Evolutionary conservation across 768 basidiomycete genomes (phyloP).

Genomic region (Psilocybe azurescens): DNA sequence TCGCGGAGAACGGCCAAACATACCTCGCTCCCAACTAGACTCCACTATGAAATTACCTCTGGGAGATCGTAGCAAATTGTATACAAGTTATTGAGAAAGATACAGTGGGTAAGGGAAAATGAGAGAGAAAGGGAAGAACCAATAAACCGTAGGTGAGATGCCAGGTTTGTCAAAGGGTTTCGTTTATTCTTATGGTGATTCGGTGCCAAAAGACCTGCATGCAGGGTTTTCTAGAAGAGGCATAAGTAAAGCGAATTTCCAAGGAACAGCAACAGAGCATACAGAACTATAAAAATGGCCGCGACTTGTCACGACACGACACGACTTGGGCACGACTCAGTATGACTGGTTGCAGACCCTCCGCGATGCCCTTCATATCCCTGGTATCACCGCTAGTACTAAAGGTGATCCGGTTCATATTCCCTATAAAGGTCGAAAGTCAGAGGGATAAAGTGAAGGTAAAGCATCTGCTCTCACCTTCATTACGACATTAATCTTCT

Average conservation of each 20-base stretch:
- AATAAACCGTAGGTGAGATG: not conserved
- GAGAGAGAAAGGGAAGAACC: not conserved
- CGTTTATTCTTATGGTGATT: not conserved
- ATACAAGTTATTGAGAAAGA: not conserved
- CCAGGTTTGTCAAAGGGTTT: not conserved
- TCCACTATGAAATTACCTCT: too few relatives aligned
- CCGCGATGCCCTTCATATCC: not conserved
- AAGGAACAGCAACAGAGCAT: not conserved
- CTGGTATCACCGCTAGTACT: too few relatives aligned
- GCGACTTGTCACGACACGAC: too few relatives aligned
- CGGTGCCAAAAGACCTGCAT: not conserved
- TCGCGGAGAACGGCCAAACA: not conserved
- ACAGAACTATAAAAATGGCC: too few relatives aligned
- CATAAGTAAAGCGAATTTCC: not conserved
- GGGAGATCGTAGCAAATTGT: too few relatives aligned
- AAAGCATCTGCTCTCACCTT: not conserved
- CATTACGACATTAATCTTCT: not conserved
- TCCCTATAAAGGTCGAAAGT: too few relatives aligned
- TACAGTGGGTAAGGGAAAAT: not conserved
- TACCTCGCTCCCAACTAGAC: not conserved
- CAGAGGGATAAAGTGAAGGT: too few relatives aligned
- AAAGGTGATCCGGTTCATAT: too few relatives aligned
- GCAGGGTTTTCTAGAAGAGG: not conserved
- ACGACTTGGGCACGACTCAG: too few relatives aligned
- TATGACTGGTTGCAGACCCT: not conserved